Conservation (phyloP, 257 asterid genomes). For the Apocynum venetum region DNA sequence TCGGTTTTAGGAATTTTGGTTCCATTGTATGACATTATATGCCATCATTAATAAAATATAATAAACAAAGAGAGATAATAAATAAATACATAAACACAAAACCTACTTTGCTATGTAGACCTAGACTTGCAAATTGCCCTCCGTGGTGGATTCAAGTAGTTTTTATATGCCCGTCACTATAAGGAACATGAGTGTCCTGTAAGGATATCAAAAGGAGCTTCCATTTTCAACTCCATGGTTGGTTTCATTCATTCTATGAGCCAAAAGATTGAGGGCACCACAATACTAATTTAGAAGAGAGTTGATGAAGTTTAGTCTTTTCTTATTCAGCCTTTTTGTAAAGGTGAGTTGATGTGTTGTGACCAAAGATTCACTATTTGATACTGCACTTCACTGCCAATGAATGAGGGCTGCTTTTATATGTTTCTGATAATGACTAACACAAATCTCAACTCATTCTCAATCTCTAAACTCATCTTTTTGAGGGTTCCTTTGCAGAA, state of each 20-base stretch:
- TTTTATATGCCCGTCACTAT: neutral
- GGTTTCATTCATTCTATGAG: neutral
- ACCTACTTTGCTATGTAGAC: neutral
- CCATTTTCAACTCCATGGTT: conserved; percentile 4
- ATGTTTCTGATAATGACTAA: neutral
- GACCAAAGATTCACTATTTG: conserved; percentile 7
- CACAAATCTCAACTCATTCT: neutral
- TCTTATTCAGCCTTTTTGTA: neutral
- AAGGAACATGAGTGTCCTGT: neutral
- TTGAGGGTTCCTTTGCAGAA: neutral
- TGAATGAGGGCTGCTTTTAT: neutral
- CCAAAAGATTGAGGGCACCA: neutral
- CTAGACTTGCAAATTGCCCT: neutral
- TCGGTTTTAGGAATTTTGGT: neutral
- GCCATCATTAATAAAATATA: neutral
- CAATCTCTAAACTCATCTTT: neutral
- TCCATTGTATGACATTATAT: neutral
- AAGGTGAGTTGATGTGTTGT: conserved; percentile 1
- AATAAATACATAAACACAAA: neutral
- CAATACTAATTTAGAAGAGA: neutral
- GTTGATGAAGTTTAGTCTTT: neutral
- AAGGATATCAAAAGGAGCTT: neutral
- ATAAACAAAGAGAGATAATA: too few species aligned
- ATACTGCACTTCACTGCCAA: neutral
- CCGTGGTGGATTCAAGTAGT: neutral